Evolutionary conservation across 306 rosid genomes (phyloP), one percentile per base, ranked within the genome.

Genomic region (Medicago lupulina): DNA sequence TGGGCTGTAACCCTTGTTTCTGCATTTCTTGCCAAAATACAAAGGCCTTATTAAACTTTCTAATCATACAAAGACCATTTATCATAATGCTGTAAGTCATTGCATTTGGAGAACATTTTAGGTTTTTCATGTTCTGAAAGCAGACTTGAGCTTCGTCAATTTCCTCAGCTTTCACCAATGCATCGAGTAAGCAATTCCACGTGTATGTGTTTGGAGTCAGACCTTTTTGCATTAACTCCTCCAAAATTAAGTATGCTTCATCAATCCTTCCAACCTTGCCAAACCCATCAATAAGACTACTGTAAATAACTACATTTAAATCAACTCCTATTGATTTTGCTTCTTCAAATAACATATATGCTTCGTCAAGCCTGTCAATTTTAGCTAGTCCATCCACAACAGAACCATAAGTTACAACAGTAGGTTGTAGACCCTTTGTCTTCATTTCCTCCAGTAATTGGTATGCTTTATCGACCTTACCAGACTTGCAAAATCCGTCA

Each of bases 21-120:
- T 87, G 90, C 98, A 95, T 92, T 87, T 92, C 98, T 85, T 95
- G 97, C 97, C 98, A 95, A 86, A 86, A 95, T 43, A 95, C 96
- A 65, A 90, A 95, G 36, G 97, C 97, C 93, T 92, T 95, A 65
- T 86, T 95, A 85, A 95, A 95, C 81, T 95, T 95, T 80, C 96
- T 84, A 72, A 95, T 76, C 82, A 80, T 83, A 69, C 98, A 95
- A 67, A 95, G 93, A 63, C 98, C 98, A 76, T 95, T 84, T 81
- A 95, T 92, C 91, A 95, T 88, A 85, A 95, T 95, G 83, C 88
- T 86, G 39, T 95, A 95, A 60, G 98, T 92, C 67, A 87, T 74
- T 64, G 78, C 87, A 79, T 95, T 90, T 53, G 97, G 92, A 61
- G 84, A 58, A 80, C 97, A 95, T 62, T 90, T 90, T 86, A 89